Conservation (phyloP, 441 rosid genomes). For the Melastoma candidum region DNA sequence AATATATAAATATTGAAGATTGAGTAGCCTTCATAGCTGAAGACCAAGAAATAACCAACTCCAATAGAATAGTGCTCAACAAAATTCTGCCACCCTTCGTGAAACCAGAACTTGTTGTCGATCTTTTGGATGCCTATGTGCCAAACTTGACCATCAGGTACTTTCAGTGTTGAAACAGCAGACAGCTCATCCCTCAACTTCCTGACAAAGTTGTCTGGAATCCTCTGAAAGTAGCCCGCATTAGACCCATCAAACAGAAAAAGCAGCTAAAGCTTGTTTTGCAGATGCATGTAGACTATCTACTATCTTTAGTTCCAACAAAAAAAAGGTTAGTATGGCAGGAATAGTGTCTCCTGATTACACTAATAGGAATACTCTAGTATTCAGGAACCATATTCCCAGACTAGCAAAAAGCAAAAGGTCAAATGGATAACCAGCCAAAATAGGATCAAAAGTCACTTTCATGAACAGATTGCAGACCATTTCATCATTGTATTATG, state of each 20-base stretch:
- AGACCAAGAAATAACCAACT: constrained; percentile 78
- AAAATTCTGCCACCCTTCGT: constrained; percentile 92
- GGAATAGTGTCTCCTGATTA: too few species aligned
- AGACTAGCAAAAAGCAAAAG: too few species aligned
- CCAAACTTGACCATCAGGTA: constrained; percentile 84
- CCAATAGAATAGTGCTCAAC: constrained; percentile 72
- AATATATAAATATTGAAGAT: constrained; percentile 75
- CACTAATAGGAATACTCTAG: too few species aligned
- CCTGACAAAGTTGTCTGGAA: constrained; percentile 84
- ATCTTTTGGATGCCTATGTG: constrained; percentile 68
- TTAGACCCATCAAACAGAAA: constrained; percentile 13
- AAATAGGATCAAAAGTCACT: too few species aligned
- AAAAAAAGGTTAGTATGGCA: too few species aligned
- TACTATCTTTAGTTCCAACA: too few species aligned
- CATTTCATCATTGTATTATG: too few species aligned
- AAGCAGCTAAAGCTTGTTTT: neutral
- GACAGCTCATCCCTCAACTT: constrained; percentile 75
- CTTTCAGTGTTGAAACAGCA: constrained; percentile 64
- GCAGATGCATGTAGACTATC: too few species aligned
- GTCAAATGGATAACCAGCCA: too few species aligned
- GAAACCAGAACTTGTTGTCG: constrained; percentile 80
- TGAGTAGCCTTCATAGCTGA: constrained; percentile 87
- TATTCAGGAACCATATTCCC: too few species aligned
- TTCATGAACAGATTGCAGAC: too few species aligned
- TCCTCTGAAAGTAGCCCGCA: constrained; percentile 58